Evolutionary conservation across 176 grass and related monocot genomes (phyloP).

Genomic region (Tillandsia leiboldiana): DNA sequence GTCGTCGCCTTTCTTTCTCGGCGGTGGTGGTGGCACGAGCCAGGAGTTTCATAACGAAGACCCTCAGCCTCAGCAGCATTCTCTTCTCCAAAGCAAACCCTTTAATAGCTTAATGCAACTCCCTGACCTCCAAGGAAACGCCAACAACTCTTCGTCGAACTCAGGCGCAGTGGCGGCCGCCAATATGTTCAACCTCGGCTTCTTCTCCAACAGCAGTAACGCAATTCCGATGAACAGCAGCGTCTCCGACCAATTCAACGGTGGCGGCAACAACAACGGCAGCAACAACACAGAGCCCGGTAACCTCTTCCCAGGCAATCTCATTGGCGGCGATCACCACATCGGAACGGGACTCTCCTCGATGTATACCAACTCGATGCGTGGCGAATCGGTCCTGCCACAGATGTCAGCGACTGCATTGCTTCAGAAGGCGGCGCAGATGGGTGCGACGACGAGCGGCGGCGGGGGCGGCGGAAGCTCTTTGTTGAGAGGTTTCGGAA

Average conservation of each 20-base stretch:
- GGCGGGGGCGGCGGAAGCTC: constrained; percentile 17
- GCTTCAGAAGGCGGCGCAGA: constrained; percentile 79
- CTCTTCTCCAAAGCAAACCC: constrained; percentile 61
- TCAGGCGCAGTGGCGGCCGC: not conserved
- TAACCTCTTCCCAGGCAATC: constrained; percentile 36
- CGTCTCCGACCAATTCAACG: constrained; percentile 17
- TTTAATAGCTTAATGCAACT: constrained; percentile 80
- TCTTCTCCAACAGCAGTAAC: constrained; percentile 16
- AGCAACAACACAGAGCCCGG: constrained; percentile 17
- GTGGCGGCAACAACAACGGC: constrained; percentile 17
- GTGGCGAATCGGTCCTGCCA: constrained; percentile 3
- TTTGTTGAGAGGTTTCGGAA: constrained; percentile 49
- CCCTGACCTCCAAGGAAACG: constrained; percentile 26
- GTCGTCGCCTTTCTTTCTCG: constrained; percentile 39
- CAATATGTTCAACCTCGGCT: constrained; percentile 19
- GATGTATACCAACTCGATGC: constrained; percentile 21
- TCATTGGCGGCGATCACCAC: constrained; percentile 23
- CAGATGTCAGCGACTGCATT: constrained; percentile 93
- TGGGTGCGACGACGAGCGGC: constrained; percentile 50
- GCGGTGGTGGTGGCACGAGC: not conserved
- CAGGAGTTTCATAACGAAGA: constrained; percentile 51
- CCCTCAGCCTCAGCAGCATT: constrained; percentile 23
- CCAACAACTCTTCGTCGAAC: not conserved
- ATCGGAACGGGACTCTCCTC: constrained; percentile 17
- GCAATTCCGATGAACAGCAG: not conserved